Base-by-base conservation (phyloP, 2,329 filamentous ascomycete genomes). In the Aspergillus uvarum region DNA sequence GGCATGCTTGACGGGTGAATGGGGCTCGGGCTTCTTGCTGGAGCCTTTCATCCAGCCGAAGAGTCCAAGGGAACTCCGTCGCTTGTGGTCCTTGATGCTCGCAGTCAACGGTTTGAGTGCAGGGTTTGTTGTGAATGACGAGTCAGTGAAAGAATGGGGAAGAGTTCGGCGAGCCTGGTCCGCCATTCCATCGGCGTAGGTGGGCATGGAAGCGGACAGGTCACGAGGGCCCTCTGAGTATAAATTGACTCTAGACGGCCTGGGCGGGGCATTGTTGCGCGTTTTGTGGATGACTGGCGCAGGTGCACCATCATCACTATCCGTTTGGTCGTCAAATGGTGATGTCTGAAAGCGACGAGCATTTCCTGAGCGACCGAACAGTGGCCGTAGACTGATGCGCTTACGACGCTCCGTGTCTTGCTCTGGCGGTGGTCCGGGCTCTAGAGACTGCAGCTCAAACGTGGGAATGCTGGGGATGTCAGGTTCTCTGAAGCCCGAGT, bases 1-100 rank as follows among this genome's bases (percentile, higher is more conserved):
- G 53, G 24, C 32, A 22, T 29, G 7, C 53, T 55, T 59, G 38
- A 3, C 48, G 4, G 53, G 59, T 11, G 53, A 62, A 47, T 57
- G 65, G 12, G 56, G 50, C 11, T 65, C 65, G 2, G 67, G 59
- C 49, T 64, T 68, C 51, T 66, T 70, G 47, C 66, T 63, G 38
- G 67, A 65, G 2, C 71, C 67, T 62, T 77, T 78, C 67, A 78
- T 74, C 76, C 76, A 78, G n/a, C 73, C 70, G 44, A 77, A 71
- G 26, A 78, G 69, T 1, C 73, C 68, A 5, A 75, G 63, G 2
- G 76, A 77, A 58, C 73, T 72, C 48, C 73, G 75, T 22, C 75
- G 69, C 58, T 76, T 75, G 57, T 74, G 70, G 10, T 75, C 74
- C 22, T 64, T 65, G 54, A 67, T 68, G 44, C 72, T 67, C 2